Percentiles rank a stretch among this genome's conserved stretches.
Conservation (phyloP, 2,329 filamentous ascomycete genomes). For the Stagonosporopsis tanaceti region DNA sequence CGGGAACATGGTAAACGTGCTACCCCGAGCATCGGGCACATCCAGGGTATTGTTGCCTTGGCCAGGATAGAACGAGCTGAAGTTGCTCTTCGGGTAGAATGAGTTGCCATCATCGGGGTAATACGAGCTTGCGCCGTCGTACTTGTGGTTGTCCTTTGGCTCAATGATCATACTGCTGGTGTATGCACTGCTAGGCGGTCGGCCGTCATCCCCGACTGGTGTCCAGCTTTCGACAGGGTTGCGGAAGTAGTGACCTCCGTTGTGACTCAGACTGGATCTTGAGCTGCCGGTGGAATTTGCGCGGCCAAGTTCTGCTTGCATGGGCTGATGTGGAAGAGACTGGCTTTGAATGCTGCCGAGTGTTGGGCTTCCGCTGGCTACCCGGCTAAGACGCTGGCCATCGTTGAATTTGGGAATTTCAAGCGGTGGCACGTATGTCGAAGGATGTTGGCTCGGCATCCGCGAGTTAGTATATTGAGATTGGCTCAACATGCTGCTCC, state of each 20-base stretch:
- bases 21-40: constrained; percentile 70
- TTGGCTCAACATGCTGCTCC: constrained; percentile 50
- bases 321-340: constrained; percentile 49
- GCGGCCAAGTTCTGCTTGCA: constrained; percentile 50
- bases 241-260: constrained; percentile 41
- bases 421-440: constrained; percentile 74
- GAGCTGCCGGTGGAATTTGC: constrained; percentile 49
- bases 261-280: constrained; percentile 41
- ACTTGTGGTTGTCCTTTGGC: constrained; percentile 52
- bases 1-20: constrained; percentile 51
- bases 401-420: constrained; percentile 58
- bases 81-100: constrained; percentile 61
- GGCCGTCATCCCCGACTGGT: constrained; percentile 41
- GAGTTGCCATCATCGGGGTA: constrained; percentile 46
- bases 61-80: constrained; percentile 59
- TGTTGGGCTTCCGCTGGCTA: constrained; percentile 74
- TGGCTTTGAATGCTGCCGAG: constrained; percentile 64
- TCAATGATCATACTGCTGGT: constrained; percentile 52
- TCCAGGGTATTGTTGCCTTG: constrained; percentile 53
- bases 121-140: constrained; percentile 63
- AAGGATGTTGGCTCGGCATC: constrained; percentile 66
- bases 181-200: constrained; percentile 55
- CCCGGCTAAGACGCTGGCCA: constrained; percentile 69
- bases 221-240: constrained; percentile 49
- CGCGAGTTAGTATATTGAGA: constrained; percentile 61